Conservation (phyloP, 2,329 filamentous ascomycete species). For the Ceratocystis albifundus region DNA sequence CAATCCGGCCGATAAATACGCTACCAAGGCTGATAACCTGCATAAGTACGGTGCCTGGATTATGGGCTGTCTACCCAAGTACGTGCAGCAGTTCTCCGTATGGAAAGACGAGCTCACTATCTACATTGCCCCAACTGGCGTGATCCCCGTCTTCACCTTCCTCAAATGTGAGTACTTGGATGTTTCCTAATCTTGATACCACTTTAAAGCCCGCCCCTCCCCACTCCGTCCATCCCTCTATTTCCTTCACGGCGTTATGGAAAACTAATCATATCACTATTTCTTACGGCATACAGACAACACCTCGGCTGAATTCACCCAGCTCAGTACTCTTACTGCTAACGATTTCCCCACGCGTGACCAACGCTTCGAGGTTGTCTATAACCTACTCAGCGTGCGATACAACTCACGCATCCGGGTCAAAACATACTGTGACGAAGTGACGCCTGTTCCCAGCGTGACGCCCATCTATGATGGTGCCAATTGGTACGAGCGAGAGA, state of each 20-base stretch:
- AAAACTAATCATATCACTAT: not conserved
- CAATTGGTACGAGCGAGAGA: constrained; percentile 97
- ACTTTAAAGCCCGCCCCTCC: constrained; percentile 44
- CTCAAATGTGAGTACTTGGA: constrained; percentile 75
- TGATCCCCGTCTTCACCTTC: constrained; percentile 87
- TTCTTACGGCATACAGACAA: constrained; percentile 48
- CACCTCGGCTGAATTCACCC: constrained; percentile 92
- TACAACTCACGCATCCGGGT: constrained; percentile 95
- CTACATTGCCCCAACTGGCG: constrained; percentile 76
- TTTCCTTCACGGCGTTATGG: not conserved
- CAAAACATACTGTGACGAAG: constrained; percentile 98
- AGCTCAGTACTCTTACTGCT: constrained; percentile 81
- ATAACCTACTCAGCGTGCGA: constrained; percentile 89
- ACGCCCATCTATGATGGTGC: constrained; percentile 82
- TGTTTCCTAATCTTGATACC: constrained; percentile 65
- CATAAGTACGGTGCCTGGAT: constrained; percentile 95
- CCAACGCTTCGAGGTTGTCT: constrained; percentile 94
- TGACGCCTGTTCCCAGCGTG: constrained; percentile 80
- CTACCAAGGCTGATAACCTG: constrained; percentile 72
- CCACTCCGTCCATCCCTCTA: not conserved
- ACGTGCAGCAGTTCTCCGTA: constrained; percentile 96
- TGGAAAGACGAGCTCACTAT: constrained; percentile 99
- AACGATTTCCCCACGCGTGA: constrained; percentile 93
- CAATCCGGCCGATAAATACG: constrained; percentile 88
- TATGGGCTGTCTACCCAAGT: constrained; percentile 93